Evolutionary conservation across 805 yeast genomes (phyloP).

Genomic region (Starmerella roubikii): DNA sequence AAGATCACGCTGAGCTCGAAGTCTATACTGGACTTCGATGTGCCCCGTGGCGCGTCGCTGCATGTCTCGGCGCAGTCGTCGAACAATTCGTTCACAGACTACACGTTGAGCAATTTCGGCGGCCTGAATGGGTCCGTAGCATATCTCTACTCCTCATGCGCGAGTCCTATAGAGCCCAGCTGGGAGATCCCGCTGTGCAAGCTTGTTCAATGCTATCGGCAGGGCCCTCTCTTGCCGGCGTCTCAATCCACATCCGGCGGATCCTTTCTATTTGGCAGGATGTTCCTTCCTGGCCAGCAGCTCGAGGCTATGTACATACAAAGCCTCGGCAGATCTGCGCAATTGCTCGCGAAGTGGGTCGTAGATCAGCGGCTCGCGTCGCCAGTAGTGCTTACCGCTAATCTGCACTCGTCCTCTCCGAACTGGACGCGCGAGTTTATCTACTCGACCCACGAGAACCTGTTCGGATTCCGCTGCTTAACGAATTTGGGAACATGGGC

Average conservation of each 20-base stretch:
- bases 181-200: slow-evolving; percentile 12
- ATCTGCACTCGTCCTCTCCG: slow-evolving; percentile 19
- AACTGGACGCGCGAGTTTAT: slow-evolving; percentile 60
- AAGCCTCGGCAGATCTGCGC: slow-evolving; percentile 38
- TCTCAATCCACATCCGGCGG: neutral
- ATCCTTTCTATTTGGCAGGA: slow-evolving; percentile 51
- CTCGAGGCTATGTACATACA: slow-evolving; percentile 61
- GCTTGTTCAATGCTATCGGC: slow-evolving; percentile 19
- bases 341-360: slow-evolving; percentile 58
- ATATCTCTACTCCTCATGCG: slow-evolving; percentile 57
- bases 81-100: slow-evolving; percentile 54
- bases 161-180: slow-evolving; percentile 35
- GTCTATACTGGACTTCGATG: slow-evolving; percentile 52
- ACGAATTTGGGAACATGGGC: slow-evolving; percentile 43
- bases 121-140: slow-evolving; percentile 70
- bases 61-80: slow-evolving; percentile 61
- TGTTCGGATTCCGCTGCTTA: slow-evolving; percentile 67
- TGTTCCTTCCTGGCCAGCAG: slow-evolving; percentile 76
- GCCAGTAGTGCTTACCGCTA: slow-evolving; percentile 32
- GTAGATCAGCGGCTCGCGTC: slow-evolving; percentile 47
- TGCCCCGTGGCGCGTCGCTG: slow-evolving; percentile 55
- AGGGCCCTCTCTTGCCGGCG: slow-evolving; percentile 7
- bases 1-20: slow-evolving; percentile 34
- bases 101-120: slow-evolving; percentile 51
- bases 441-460: slow-evolving; percentile 70